Percentiles rank a stretch among this genome's conserved stretches.
Conservation (phyloP, 1,139 yeast species). For the Scheffersomyces illinoinensis region DNA sequence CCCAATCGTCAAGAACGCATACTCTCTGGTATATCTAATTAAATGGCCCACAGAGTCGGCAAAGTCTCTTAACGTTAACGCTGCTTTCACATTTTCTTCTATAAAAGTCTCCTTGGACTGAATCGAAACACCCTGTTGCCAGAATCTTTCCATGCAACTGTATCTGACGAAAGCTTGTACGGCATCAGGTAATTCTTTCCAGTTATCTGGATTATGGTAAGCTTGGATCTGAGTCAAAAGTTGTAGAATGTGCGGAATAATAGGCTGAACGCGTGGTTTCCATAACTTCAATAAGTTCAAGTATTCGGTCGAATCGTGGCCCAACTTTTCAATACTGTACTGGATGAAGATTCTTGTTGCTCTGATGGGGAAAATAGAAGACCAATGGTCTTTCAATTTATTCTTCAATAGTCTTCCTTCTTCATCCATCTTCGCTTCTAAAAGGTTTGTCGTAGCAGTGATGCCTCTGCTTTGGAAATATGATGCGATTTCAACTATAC, state of each 20-base stretch:
- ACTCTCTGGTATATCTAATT: conserved; percentile 92
- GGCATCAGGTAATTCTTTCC: conserved; percentile 83
- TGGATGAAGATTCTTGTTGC: conserved; percentile 95
- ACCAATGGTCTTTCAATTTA: conserved; percentile 87
- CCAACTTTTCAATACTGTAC: conserved; percentile 88
- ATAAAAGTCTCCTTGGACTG: conserved; percentile 93
- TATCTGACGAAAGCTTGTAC: conserved; percentile 89
- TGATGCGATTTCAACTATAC: conserved; percentile 89
- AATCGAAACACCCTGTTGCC: conserved; percentile 98
- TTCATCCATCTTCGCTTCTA: conserved; percentile 88
- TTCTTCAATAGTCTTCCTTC: conserved; percentile 75
- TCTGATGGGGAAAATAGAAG: conserved; percentile 89
- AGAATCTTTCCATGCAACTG: conserved; percentile 88
- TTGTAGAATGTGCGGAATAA: conserved; percentile 86
- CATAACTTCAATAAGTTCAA: conserved; percentile 72
- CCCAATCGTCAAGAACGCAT: conserved; percentile 87
- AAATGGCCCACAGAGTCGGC: conserved; percentile 99
- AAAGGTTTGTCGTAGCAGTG: conserved; percentile 69
- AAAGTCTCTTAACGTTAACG: conserved; percentile 89
- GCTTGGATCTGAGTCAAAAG: conserved; percentile 88
- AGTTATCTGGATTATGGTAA: conserved; percentile 89
- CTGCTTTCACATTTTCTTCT: conserved; percentile 92
- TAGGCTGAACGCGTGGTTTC: conserved; percentile 92
- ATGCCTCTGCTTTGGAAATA: conserved; percentile 85
- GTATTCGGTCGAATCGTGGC: conserved; percentile 76